phyloP scores from a whole-genome alignment of 2,329 filamentous ascomycete genomes.

The Lasiodiplodia hormozganensis region DNA sequence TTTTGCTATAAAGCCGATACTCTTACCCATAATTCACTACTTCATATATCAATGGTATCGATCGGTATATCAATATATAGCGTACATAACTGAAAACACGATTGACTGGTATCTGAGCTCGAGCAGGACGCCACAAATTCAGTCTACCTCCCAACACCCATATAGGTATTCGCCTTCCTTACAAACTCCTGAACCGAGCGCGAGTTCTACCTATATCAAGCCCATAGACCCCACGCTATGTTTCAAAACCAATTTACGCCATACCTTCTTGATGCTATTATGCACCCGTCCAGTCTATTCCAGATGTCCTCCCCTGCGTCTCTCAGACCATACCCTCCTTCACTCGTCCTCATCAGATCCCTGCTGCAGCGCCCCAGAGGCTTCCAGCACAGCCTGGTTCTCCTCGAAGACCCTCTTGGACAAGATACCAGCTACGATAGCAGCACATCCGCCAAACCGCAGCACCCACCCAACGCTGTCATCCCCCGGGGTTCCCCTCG shows the following conservation, averaged over 20 bases:
- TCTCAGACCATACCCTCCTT: neutral
- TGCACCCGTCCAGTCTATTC: neutral
- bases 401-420: constrained; percentile 73
- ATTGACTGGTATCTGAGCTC: neutral
- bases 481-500: constrained; percentile 82
- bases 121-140: neutral
- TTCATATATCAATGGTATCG: neutral
- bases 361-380: neutral
- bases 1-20: too few relatives aligned
- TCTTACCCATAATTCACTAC: neutral
- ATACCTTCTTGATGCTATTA: neutral
- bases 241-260: neutral
- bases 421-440: constrained; percentile 77
- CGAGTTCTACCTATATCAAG: neutral
- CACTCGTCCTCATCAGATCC: neutral
- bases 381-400: constrained; percentile 36
- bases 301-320: neutral
- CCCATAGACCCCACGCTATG: neutral
- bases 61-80: neutral
- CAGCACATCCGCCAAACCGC: constrained; percentile 80
- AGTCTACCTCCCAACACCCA: neutral
- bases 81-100: neutral
- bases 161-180: neutral
- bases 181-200: neutral
- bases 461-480: constrained; percentile 87